A percentile compares a stretch with the other conserved stretches of the same genome.
Conservation (phyloP, 768 basidiomycete genomes). For the Termitomyces sp. region DNA sequence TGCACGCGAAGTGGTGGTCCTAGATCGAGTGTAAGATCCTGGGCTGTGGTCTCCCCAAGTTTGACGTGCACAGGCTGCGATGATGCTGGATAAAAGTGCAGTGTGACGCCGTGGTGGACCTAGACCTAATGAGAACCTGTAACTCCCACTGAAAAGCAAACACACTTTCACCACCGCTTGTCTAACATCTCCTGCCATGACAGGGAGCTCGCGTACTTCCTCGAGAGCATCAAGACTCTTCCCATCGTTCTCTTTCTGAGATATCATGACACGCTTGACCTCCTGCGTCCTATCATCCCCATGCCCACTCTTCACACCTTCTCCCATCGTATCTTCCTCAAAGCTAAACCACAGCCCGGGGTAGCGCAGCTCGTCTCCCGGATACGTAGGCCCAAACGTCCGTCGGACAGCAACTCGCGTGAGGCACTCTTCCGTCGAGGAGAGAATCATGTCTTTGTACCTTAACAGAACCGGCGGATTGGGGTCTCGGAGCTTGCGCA, state of each 20-base stretch:
- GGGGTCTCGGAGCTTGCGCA: conserved; percentile 63
- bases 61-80: conserved; percentile 53
- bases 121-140: conserved; percentile 21
- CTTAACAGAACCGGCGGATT: conserved; percentile 65
- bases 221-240: conserved; percentile 66
- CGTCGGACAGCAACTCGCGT: conserved; percentile 64
- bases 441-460: conserved; percentile 64
- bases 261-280: conserved; percentile 72
- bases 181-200: conserved; percentile 71
- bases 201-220: conserved; percentile 61
- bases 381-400: conserved; percentile 82
- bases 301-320: conserved; percentile 49
- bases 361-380: conserved; percentile 71
- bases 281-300: conserved; percentile 69
- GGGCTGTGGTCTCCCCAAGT: conserved; percentile 75
- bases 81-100: conserved; percentile 63
- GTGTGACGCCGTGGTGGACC: conserved; percentile 71
- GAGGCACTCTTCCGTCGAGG: conserved; percentile 58
- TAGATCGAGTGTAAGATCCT: conserved; percentile 76
- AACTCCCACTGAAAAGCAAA: background rate
- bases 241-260: conserved; percentile 60
- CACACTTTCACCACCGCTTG: conserved; percentile 66
- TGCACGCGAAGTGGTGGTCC: conserved; percentile 75
- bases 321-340: conserved; percentile 64
- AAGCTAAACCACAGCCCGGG: conserved; percentile 85